Evolutionary conservation across 257 asterid species (phyloP).

Genomic region (Penstemon davidsonii): DNA sequence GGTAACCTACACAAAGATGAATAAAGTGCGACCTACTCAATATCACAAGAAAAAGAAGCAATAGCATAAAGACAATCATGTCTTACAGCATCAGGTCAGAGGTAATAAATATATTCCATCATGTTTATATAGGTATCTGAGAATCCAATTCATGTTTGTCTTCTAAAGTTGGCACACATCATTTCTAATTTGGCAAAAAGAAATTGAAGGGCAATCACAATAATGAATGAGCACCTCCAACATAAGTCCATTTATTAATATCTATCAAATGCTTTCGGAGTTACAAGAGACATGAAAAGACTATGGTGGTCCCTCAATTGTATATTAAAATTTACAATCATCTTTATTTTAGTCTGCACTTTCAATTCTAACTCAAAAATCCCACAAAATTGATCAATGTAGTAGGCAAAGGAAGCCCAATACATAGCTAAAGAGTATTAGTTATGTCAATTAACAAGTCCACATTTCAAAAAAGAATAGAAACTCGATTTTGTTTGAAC

Average conservation of each 20-base stretch:
- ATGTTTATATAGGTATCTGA: not conserved
- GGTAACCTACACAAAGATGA: constrained; percentile 61
- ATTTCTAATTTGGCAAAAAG: too few species aligned
- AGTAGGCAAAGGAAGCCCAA: too few species aligned
- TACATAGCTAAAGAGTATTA: not conserved
- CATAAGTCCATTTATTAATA: not conserved
- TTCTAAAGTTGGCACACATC: not conserved
- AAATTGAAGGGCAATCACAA: too few species aligned
- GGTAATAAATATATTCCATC: not conserved
- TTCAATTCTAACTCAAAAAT: too few species aligned
- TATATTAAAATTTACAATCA: too few species aligned
- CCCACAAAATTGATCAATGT: too few species aligned
- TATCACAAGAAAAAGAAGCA: constrained; percentile 15
- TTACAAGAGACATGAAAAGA: too few species aligned
- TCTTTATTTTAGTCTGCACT: too few species aligned
- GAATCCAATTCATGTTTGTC: not conserved
- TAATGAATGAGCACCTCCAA: not conserved
- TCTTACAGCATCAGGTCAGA: not conserved
- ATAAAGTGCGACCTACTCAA: constrained; percentile 3
- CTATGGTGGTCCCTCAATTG: too few species aligned
- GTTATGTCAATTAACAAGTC: not conserved
- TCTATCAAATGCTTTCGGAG: too few species aligned
- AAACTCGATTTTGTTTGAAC: not conserved
- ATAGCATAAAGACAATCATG: not conserved
- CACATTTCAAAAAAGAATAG: not conserved